Conservation (phyloP, 2,329 filamentous ascomycete genomes). For the Monosporascus cannonballus region DNA sequence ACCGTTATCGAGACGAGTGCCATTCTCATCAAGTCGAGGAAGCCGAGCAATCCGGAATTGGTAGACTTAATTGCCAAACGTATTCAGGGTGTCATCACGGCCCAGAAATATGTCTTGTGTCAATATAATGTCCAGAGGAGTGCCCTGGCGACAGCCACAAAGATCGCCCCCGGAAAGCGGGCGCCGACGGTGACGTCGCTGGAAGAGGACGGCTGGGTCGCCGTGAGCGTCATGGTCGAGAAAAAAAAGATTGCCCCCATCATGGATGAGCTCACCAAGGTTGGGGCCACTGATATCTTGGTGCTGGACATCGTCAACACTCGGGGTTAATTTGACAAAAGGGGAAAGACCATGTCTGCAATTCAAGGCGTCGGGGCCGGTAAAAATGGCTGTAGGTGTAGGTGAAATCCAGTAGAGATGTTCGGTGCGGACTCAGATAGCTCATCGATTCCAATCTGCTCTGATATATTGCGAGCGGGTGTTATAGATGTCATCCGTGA, state of each 20-base stretch:
- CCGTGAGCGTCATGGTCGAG: conserved; percentile 90
- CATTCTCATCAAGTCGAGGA: conserved; percentile 85
- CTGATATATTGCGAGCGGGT: too few relatives aligned
- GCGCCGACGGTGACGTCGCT: conserved; percentile 87
- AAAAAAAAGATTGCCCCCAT: conserved; percentile 77
- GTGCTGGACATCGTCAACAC: conserved; percentile 78
- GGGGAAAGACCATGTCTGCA: neutral
- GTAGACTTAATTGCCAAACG: conserved; percentile 80
- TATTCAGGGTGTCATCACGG: conserved; percentile 90
- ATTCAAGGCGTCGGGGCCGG: neutral
- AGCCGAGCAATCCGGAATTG: conserved; percentile 71
- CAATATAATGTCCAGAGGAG: conserved; percentile 86
- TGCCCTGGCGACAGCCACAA: conserved; percentile 59
- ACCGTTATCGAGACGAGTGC: conserved; percentile 86
- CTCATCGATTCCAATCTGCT: too few relatives aligned
- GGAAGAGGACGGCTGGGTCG: conserved; percentile 86
- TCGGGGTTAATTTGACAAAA: conserved; percentile 14
- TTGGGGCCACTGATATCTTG: conserved; percentile 79
- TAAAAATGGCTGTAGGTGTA: neutral
- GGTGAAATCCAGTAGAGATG: too few relatives aligned
- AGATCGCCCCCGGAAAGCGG: conserved; percentile 87
- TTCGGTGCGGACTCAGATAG: too few relatives aligned
- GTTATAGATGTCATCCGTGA: too few relatives aligned
- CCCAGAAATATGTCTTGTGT: conserved; percentile 89
- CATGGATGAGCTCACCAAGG: conserved; percentile 75